Evolutionary conservation across 129 eudicot genomes (phyloP), one percentile per base, ranked within the genome.

Genomic region (Cynara cardunculus): DNA sequence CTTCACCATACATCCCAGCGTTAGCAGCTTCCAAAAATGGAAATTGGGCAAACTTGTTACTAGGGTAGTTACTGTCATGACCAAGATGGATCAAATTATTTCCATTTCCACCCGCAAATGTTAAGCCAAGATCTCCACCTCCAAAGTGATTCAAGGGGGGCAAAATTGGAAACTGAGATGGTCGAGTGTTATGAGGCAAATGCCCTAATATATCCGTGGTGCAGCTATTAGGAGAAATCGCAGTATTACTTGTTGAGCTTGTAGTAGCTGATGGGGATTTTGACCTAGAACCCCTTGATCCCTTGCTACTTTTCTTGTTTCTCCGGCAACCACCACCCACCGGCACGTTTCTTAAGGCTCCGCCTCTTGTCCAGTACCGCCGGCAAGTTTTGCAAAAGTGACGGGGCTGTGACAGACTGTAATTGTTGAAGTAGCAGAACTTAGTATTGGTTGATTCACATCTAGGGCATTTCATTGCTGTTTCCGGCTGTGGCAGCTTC

Each of bases 291-390:
- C 67, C 82, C 61, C 82, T 77, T 83, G 86, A 35, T 14, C 73
- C 79, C 69, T 46, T 80, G 10, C 34, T 88, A 64, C 56, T 89
- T 71, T 84, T 86, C 71, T 88, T 85, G 86, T 84, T 89, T 77
- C 85, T 81, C 75, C 92, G 76, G 65, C 86, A 84, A 24, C 92
- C 90, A 24, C 92, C 89, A 3, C 91, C 91, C 21, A 84, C 84
- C 21, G 87, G 87, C 31, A 84, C 84, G 64, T 78, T 84, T 62
- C 87, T 84, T 34, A 84, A 73, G 11, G 87, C 84, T 10, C 87
- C 87, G 24, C 87, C 87, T 44, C 83, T 24, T 28, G 87, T 84
- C 84, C 87, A 84, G 18, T 84, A 84, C 22, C 87, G 27, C 21
- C 84, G 87, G 49, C 84, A 78, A 19, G 84, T 78, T 69, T 84